phyloP scores from a whole-genome alignment of 805 yeast species.

The Candida montana region DNA sequence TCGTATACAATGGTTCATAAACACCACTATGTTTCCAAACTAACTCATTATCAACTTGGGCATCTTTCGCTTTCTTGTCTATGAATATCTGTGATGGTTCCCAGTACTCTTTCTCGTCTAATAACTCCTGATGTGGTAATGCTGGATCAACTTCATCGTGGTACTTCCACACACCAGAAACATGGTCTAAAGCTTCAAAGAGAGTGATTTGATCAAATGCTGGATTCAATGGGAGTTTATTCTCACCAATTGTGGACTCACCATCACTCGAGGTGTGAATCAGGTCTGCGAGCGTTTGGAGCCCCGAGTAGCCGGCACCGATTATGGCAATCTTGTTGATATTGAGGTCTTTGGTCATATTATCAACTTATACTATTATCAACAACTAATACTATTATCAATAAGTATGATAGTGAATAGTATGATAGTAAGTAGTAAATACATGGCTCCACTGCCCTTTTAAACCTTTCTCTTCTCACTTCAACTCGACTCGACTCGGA shows the following conservation, averaged over 20 bases:
- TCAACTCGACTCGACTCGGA: no score
- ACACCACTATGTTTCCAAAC: constrained; percentile 31
- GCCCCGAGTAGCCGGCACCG: constrained; percentile 29
- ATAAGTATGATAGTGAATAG: no score
- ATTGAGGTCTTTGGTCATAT: not conserved
- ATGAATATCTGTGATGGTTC: constrained; percentile 23
- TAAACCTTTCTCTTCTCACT: no score
- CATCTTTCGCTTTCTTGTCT: constrained; percentile 23
- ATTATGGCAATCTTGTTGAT: constrained; percentile 25
- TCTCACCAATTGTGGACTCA: constrained; percentile 17
- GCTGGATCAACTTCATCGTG: constrained; percentile 15
- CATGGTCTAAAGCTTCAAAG: constrained; percentile 28
- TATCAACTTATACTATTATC: no score
- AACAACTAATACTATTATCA: no score
- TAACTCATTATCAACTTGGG: not conserved
- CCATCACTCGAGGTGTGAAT: constrained; percentile 27
- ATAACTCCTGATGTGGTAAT: constrained; percentile 20
- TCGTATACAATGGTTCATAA: constrained; percentile 31
- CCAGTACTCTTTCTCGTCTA: constrained; percentile 27
- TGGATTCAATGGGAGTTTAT: not conserved
- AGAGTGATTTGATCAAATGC: constrained; percentile 26
- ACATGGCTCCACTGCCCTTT: no score
- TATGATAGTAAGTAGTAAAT: no score
- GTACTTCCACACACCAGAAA: constrained; percentile 36
- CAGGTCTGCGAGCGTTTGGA: constrained; percentile 27